Evolutionary conservation across 2,329 filamentous ascomycete genomes (phyloP).

Genomic region (Pseudohalonectria lignicola): DNA sequence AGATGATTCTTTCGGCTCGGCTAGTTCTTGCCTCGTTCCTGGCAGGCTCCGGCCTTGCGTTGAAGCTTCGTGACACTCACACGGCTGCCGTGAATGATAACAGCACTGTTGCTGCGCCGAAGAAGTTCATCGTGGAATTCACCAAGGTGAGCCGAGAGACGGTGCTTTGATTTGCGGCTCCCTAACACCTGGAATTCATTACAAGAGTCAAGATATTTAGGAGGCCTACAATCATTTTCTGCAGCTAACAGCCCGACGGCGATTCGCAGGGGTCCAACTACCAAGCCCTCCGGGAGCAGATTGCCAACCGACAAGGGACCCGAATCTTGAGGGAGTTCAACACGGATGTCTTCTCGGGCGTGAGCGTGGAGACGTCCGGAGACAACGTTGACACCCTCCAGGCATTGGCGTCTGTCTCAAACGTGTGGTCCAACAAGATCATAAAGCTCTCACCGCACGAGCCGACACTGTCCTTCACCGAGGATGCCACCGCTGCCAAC

Average conservation of each 20-base stretch:
- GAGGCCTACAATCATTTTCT: no score
- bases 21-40: no score
- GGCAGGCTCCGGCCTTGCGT: no score
- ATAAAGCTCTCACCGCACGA: constrained; percentile 1
- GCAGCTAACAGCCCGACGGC: no score
- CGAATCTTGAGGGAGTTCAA: constrained; percentile 1
- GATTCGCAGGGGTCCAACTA: not conserved
- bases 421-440: constrained; percentile 4
- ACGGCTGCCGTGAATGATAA: no score
- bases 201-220: no score
- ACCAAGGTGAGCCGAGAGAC: no score
- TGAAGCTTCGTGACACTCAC: no score
- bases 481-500: constrained; percentile 1
- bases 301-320: not conserved
- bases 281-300: not conserved
- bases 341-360: constrained; percentile 2
- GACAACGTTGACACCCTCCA: constrained; percentile 5
- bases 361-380: constrained; percentile 2
- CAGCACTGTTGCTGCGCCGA: no score
- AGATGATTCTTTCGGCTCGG: no score
- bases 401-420: constrained; percentile 2
- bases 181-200: no score
- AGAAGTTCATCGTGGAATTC: constrained; percentile 3
- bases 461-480: constrained; percentile 1
- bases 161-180: no score